Evolutionary conservation across 2,329 filamentous ascomycete genomes (phyloP), one percentile per base, ranked within the genome.

Genomic region (Fusarium foetens): DNA sequence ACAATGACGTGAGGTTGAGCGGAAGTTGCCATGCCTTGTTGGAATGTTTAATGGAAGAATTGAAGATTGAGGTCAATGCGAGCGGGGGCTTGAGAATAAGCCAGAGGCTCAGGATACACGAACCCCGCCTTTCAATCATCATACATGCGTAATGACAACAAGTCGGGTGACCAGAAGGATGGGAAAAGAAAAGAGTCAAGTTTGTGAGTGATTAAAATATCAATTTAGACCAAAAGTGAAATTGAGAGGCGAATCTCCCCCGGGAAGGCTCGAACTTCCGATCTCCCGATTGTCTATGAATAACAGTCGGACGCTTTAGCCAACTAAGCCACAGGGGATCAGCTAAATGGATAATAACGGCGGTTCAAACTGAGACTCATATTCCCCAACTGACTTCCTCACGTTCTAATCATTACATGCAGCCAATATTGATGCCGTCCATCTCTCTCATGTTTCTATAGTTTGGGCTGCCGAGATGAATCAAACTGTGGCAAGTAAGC

Each of bases 181-280:
- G 11, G 19, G 14, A 39, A 53, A 29, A 4, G 19, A 38, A 38
- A 16, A 17, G 3, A 7, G 7, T 6, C 3, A 49, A 17, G 5
- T 1, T 4, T 8, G 11, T 8, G 2, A n/a, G 3, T 3, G 2
- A 21, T 12, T 4, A 12, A 13, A 29, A 13, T 23, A 16, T 5
- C 1, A 8, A 31, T n/a, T n/a, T 3, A 11, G 13, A 6, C 8
- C 33, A 33, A 55, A 33, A 21, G 0, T 16, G 4, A 9, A 8
- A 8, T 2, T 21, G 7, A 69, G 21, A 48, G 27, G 21, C 16
- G 8, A 49, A 19, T 53, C 70, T 77, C 75, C 75, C 75, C 75
- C 75, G 75, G 75, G 70, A 77, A 77, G 75, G 75, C 68, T 77
- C 75, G 75, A 77, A 77, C 75, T 77, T 75, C 72, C 73, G 75